Conservation (phyloP, 2,329 filamentous ascomycete species). For the Taxawa tesnikishii region DNA sequence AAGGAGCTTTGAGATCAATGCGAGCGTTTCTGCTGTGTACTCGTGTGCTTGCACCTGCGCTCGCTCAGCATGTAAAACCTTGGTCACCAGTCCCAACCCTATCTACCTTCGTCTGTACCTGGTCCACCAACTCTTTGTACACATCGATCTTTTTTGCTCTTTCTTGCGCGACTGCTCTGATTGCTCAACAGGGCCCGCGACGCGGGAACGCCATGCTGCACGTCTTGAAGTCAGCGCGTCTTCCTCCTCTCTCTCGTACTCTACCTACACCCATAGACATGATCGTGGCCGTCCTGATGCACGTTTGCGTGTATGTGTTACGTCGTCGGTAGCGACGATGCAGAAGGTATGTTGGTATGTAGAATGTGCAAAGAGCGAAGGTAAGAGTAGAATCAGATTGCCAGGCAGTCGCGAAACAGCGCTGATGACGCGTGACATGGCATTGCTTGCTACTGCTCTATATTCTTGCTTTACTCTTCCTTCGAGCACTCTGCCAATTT, state of each 20-base stretch:
- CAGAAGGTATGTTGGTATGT: too few species aligned
- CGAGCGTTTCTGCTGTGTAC: conserved; percentile 44
- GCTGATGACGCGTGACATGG: too few species aligned
- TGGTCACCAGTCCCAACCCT: too few species aligned
- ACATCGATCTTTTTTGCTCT: conserved; percentile 65
- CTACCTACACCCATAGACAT: conserved; percentile 13
- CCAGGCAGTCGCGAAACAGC: too few species aligned
- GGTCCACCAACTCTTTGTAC: conserved; percentile 59
- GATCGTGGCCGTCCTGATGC: background rate
- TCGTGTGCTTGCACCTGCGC: conserved; percentile 28
- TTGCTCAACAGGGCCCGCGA: conserved; percentile 37
- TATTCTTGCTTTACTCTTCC: too few species aligned
- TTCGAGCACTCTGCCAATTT: too few species aligned
- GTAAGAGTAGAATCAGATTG: too few species aligned
- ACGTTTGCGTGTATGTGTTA: too few species aligned
- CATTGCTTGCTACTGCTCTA: too few species aligned
- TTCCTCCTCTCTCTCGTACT: background rate
- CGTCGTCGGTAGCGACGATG: too few species aligned
- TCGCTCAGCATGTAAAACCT: too few species aligned
- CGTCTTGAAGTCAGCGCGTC: conserved; percentile 5
- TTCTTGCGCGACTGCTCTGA: conserved; percentile 59
- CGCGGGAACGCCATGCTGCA: conserved; percentile 71
- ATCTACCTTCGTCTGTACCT: conserved; percentile 55
- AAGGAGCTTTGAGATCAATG: conserved; percentile 56
- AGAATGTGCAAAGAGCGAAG: too few species aligned